Conservation (phyloP, 768 basidiomycete species). For the Pleurotus salmoneostramineus region DNA sequence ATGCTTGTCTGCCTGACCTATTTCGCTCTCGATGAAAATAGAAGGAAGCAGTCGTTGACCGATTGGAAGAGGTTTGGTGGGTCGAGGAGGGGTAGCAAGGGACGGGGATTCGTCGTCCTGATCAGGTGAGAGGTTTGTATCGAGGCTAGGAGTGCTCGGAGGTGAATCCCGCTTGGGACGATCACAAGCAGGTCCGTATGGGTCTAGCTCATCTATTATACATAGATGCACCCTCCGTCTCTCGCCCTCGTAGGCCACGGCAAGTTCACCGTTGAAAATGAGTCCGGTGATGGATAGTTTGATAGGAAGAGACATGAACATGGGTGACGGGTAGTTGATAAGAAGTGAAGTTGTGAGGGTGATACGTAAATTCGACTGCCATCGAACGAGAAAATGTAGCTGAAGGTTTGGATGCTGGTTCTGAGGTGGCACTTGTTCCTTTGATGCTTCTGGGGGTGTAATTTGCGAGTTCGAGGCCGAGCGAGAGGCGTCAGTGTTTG, state of each 20-base stretch:
- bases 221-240: slow-evolving; percentile 81
- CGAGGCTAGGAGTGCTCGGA: slow-evolving; percentile 30
- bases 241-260: slow-evolving; percentile 88
- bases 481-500: slow-evolving; percentile 10
- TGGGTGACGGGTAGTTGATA: slow-evolving; percentile 94
- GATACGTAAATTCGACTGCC: slow-evolving; percentile 86
- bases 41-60: slow-evolving; percentile 83
- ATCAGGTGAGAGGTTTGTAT: slow-evolving; percentile 40
- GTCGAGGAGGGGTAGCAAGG: slow-evolving; percentile 31
- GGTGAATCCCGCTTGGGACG: slow-evolving; percentile 46
- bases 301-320: slow-evolving; percentile 97
- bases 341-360: slow-evolving; percentile 89
- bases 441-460: slow-evolving; percentile 8
- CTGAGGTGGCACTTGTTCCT: slow-evolving; percentile 16
- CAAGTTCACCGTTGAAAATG: slow-evolving; percentile 81
- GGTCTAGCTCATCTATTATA: slow-evolving; percentile 84
- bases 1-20: slow-evolving; percentile 94
- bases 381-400: slow-evolving; percentile 79
- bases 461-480: slow-evolving; percentile 10
- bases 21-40: slow-evolving; percentile 94
- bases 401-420: slow-evolving; percentile 71
- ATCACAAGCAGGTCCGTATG: slow-evolving; percentile 68
- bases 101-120: slow-evolving; percentile 50
- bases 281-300: slow-evolving; percentile 89
- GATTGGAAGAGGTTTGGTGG: slow-evolving; percentile 67